Evolutionary conservation across 257 asterid genomes (phyloP).

Genomic region (Nicotiana tabacum): DNA sequence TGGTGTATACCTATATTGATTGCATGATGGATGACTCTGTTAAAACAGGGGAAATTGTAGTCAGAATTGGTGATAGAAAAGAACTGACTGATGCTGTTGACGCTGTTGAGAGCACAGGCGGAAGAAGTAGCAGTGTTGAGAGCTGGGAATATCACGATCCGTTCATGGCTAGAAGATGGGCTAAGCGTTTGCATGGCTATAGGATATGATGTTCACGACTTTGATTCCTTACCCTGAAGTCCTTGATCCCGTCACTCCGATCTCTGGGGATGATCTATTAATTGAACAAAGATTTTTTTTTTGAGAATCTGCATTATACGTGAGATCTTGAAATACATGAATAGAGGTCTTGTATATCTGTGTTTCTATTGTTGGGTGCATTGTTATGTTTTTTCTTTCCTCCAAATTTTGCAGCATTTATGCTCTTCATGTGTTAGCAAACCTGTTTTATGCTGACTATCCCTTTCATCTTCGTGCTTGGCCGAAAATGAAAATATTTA

Average conservation of each 20-base stretch:
- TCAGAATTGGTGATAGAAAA: conserved; percentile 40
- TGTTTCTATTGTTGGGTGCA: background rate
- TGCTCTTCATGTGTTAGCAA: background rate
- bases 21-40: conserved; percentile 42
- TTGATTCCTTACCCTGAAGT: conserved; percentile 3
- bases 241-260: background rate
- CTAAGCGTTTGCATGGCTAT: conserved; percentile 82
- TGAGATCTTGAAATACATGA: background rate
- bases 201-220: conserved; percentile 29
- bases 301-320: background rate
- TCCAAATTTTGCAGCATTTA: background rate
- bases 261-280: background rate
- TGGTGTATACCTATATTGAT: conserved; percentile 76
- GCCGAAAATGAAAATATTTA: background rate
- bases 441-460: background rate
- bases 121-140: conserved; percentile 67
- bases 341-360: background rate
- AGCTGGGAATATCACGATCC: conserved; percentile 81
- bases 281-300: background rate
- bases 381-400: background rate
- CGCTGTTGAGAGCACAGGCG: conserved; percentile 26
- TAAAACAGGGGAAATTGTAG: conserved; percentile 48
- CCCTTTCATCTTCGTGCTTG: background rate
- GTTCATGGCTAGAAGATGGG: conserved; percentile 99
- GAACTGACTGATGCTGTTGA: conserved; percentile 32